Conservation (phyloP, 345 rosid species). For the Clarkia xantiana region DNA sequence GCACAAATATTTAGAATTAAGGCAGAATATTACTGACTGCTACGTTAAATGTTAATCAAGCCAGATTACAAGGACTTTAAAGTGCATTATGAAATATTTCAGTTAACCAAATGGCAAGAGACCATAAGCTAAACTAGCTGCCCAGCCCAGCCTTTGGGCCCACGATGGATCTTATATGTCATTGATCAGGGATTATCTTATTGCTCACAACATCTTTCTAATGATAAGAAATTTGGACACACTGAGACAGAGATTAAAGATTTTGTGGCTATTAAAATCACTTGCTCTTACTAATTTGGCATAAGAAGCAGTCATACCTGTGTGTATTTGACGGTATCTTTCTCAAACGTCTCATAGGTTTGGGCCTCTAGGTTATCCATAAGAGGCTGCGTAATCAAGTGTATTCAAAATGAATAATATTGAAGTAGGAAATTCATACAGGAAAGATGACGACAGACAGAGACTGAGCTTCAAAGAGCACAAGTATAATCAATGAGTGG, state of each 20-base stretch:
- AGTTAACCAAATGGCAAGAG: no score
- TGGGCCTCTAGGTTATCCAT: slow-evolving; percentile 99
- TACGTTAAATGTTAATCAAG: no score
- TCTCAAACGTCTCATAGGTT: slow-evolving; percentile 97
- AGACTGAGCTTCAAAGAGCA: neutral
- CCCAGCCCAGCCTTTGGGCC: no score
- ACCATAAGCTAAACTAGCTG: no score
- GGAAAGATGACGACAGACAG: neutral
- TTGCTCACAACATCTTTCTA: no score
- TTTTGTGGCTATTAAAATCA: neutral
- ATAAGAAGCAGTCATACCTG: slow-evolving; percentile 38
- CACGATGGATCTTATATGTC: no score
- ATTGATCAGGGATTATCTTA: no score
- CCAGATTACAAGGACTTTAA: no score
- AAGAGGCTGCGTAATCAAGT: slow-evolving; percentile 56
- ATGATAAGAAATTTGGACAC: neutral
- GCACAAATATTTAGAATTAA: no score
- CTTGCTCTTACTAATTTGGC: neutral
- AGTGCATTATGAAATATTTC: no score
- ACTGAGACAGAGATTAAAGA: neutral
- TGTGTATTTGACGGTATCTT: slow-evolving; percentile 69
- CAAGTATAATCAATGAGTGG: neutral
- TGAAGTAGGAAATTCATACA: neutral
- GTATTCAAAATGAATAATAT: slow-evolving; percentile 4
- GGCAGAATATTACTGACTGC: no score